Base-by-base conservation (phyloP, 1,284 basidiomycete species). In the Ustilago esculenta region DNA sequence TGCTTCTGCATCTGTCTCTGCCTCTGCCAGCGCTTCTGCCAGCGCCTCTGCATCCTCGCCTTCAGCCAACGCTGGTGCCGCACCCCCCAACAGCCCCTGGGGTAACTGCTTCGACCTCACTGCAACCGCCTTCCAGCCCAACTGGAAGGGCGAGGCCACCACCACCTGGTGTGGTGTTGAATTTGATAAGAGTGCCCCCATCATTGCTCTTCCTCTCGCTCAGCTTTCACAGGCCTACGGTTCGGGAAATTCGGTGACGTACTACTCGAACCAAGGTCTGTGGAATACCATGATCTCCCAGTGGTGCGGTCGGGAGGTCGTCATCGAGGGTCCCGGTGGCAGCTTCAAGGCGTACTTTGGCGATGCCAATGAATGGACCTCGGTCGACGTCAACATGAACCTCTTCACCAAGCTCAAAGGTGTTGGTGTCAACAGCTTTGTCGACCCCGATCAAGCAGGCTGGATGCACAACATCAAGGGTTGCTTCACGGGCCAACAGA, bases 81-180 rank as follows among this genome's bases (percentile, higher is more conserved):
- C 58, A 4, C 66, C 66, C 5, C 66, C 66, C 42, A 69, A 69
- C 24, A 57, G 53, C 32, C 66, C 66, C 6, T 69, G 66, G 66
- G 66, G 59, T 10, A 69, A 49, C 55, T 69, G 58, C 36, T 69
- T 69, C 54, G 50, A 61, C 35, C 66, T 69, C 47, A 57, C 53
- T 23, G 66, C 66, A 25, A 66, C 57, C 43, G 63, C 57, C 20
- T 57, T 63, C 52, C 58, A 67, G 24, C 63, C 70, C 42, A 65
- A 73, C 51, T 60, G 67, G 59, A 73, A 73, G 43, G 58, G 66
- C 20, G 60, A 69, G 23, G 70, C 65, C n/a, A 54, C 59, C 33
- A 69, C 66, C 20, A 69, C 66, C 32, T 69, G 66, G 66, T 69
- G 66, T 39, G 66, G 66, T 29, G 59, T 59, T 32, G n/a, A 69